phyloP scores from a whole-genome alignment of 257 asterid species.

The Rauvolfia tetraphylla region DNA sequence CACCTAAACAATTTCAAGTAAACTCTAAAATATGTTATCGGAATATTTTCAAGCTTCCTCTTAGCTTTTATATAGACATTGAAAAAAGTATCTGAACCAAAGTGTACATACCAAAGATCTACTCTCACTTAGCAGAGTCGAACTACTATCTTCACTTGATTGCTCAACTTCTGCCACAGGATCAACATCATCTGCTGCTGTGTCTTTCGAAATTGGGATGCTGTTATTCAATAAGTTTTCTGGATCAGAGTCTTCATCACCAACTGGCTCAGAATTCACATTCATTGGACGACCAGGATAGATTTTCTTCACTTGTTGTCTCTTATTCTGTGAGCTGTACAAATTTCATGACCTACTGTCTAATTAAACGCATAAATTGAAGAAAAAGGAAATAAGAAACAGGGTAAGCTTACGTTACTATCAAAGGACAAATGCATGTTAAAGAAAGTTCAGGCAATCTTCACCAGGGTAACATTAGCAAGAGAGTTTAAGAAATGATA shows the following conservation, averaged over 20 bases:
- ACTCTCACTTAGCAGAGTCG: conserved; percentile 31
- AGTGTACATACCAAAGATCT: conserved; percentile 32
- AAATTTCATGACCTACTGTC: conserved; percentile 20
- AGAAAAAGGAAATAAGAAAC: conserved; percentile 4
- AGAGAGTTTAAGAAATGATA: neutral
- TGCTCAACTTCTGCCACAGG: conserved; percentile 25
- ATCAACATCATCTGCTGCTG: conserved; percentile 29
- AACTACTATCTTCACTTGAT: conserved; percentile 29
- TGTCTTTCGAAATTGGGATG: conserved; percentile 28
- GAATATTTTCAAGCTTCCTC: neutral
- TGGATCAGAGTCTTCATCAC: conserved; percentile 37
- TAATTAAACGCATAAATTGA: conserved; percentile 5
- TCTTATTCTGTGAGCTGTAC: conserved; percentile 67
- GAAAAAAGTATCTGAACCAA: conserved; percentile 3
- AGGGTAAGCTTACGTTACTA: neutral
- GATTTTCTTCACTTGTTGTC: conserved; percentile 55
- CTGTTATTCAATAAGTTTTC: conserved; percentile 28
- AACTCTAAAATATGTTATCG: neutral
- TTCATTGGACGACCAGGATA: conserved; percentile 38
- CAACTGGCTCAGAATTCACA: conserved; percentile 33
- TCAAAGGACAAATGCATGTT: neutral
- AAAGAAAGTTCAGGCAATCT: neutral
- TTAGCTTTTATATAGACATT: neutral
- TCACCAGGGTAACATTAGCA: neutral
- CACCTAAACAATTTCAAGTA: neutral